Evolutionary conservation across 2,329 filamentous ascomycete genomes (phyloP), one percentile per base, ranked within the genome.

Genomic region (Alternaria triticina): DNA sequence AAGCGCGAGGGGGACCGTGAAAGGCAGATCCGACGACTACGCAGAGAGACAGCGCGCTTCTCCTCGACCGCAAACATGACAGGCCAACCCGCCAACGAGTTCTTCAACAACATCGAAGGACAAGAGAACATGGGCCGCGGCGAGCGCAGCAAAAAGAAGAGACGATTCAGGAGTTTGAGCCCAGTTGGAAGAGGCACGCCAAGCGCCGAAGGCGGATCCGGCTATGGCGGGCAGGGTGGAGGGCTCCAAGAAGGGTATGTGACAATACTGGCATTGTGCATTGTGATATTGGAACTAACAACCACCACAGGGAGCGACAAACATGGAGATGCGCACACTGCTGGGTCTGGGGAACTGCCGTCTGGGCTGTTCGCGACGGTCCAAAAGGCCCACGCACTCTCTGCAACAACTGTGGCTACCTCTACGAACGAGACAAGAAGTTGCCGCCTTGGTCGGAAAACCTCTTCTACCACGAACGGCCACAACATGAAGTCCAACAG

Each of bases 1-100:
- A 97, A 97, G 83, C 89, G 96, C 27, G 96, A 99, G 80, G 93
- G 93, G 55, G 96, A 99, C 77, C 88, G 96, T 45, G 96, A 99
- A 80, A 86, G 96, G 59, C 93, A 98, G 80, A 91, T 97, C 43
- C 87, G 96, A 62, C 87, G 96, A 62, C 82, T 97, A 66, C 88
- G 96, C 59, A 87, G 96, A 76, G 96, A 99, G 80, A 98, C 95
- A 10, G 95, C 95, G 1, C 88, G 94, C 25, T 97, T 98, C 79
- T 96, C 92, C 61, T 95, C 92, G 47, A 96, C 91, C 22, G 87
- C 92, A 1, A 92, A 92, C 61, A 93, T 96, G 85, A 84, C 90
- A 5, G 91, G 92, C 28, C 85, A 90, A 49, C 91, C 93, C 3
- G 77, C 85, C 56, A 83, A 83, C 63, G 87, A 88, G 57, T 89